A percentile compares a stretch with the other conserved stretches of the same genome.
These are phyloP conservation scores for Epichloe aotearoae DNA, from an alignment of 2,329 filamentous ascomycete species.

Conservation along the genomic window DNA sequence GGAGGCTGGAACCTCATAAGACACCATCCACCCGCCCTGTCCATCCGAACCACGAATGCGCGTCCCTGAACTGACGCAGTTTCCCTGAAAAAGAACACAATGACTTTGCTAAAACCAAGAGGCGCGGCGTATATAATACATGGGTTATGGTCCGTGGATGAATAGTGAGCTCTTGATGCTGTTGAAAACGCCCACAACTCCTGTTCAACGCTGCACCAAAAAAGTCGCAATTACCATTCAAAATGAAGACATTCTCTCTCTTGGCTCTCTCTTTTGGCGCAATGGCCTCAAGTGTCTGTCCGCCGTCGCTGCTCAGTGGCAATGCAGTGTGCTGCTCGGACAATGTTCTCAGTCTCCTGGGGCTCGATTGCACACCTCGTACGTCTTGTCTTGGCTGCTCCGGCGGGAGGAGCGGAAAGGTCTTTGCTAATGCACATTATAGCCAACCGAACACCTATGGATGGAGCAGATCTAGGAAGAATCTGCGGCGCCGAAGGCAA, in stretches of 20 bases:
- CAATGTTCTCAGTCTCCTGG: background rate
- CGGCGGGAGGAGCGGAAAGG: background rate
- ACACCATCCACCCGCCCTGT: background rate
- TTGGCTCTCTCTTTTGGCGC: background rate
- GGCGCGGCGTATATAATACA: background rate
- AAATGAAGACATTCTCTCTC: background rate
- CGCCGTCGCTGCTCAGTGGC: background rate
- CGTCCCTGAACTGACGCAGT: background rate
- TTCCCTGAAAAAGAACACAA: background rate
- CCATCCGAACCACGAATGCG: background rate
- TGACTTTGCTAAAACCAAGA: background rate
- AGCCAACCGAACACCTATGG: background rate
- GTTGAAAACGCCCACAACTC: background rate
- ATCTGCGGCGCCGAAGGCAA: background rate
- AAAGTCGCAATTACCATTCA: background rate
- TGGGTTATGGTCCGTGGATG: no score
- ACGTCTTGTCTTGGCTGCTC: background rate
- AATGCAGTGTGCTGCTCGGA: background rate
- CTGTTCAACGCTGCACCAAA: background rate
- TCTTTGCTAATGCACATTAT: background rate
- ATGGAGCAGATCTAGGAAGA: background rate
- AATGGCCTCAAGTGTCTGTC: background rate
- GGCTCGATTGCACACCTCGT: background rate
- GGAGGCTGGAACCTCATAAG: background rate
- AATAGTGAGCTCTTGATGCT: no score